These are phyloP conservation scores for Pleodorina starrii DNA, from an alignment of 139 green algal genomes.

Conservation along the genomic window DNA sequence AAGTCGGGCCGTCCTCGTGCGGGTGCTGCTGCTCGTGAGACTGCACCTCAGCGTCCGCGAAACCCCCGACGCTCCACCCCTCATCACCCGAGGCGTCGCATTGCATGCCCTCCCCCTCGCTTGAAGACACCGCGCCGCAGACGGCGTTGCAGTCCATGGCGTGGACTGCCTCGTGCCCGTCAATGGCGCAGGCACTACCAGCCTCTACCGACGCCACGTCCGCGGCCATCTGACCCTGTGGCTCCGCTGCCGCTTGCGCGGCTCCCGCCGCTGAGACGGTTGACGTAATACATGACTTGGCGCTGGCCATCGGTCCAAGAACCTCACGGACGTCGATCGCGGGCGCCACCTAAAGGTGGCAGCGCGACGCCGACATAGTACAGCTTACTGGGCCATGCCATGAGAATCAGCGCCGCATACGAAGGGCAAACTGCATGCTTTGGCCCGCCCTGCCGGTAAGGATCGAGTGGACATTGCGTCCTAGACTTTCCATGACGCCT, in stretches of 20 bases:
- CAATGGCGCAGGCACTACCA: background rate
- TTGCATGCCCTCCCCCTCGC: background rate
- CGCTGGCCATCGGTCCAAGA: slow-evolving; percentile 13
- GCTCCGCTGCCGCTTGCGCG: background rate
- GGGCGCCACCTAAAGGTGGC: slow-evolving; percentile 14
- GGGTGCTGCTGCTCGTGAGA: background rate
- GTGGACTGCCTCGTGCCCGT: background rate
- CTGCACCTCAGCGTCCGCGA: background rate
- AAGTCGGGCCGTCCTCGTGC: background rate
- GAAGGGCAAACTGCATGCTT: too few relatives aligned
- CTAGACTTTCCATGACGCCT: too few relatives aligned
- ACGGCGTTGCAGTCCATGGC: background rate
- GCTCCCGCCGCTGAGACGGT: background rate
- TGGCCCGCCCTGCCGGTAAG: too few relatives aligned
- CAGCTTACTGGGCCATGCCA: too few relatives aligned
- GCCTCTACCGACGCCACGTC: background rate
- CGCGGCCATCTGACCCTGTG: background rate
- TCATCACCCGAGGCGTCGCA: background rate
- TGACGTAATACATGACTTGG: slow-evolving; percentile 33
- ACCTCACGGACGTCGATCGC: slow-evolving; percentile 46
- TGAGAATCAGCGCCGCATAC: too few relatives aligned
- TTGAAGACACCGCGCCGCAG: background rate
- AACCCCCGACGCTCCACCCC: background rate
- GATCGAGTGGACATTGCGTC: too few relatives aligned
- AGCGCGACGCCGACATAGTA: too few relatives aligned